phyloP scores from a whole-genome alignment of 179 eudicot genomes.

The Silene vulgaris region DNA sequence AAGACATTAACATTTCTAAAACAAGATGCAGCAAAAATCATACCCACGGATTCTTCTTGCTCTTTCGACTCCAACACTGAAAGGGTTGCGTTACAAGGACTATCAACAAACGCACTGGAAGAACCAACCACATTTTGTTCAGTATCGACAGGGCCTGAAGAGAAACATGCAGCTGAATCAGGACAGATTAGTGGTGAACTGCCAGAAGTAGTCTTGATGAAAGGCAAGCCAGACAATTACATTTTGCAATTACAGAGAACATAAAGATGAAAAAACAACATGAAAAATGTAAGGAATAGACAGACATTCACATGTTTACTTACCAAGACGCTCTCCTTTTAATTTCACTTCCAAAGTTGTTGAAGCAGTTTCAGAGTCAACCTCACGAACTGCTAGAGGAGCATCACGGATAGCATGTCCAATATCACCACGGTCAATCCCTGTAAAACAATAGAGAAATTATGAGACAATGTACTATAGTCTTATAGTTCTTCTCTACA shows the following conservation, averaged over 20 bases:
- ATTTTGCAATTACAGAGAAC: neutral
- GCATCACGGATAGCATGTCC: conserved; percentile 4
- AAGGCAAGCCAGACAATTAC: neutral
- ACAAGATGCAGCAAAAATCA: neutral
- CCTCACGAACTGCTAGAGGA: neutral
- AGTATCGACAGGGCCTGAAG: conserved; percentile 8
- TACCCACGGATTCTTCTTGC: conserved; percentile 9
- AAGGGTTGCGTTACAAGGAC: neutral
- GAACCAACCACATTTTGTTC: conserved; percentile 12
- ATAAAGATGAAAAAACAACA: neutral
- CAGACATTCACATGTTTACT: neutral
- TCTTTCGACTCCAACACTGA: neutral
- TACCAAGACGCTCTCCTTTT: conserved; percentile 1
- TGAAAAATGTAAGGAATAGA: neutral
- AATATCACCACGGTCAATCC: conserved; percentile 1
- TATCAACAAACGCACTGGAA: neutral
- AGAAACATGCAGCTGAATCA: neutral
- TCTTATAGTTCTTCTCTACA: neutral
- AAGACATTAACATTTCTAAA: neutral
- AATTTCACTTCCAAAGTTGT: neutral
- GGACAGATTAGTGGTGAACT: neutral
- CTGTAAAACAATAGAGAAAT: conserved; percentile 5
- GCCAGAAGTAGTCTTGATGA: neutral
- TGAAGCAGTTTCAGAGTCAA: conserved; percentile 10
- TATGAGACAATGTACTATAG: neutral